phyloP scores from a whole-genome alignment of 2,329 filamentous ascomycete genomes.

The Pseudogymnoascus sp. region DNA sequence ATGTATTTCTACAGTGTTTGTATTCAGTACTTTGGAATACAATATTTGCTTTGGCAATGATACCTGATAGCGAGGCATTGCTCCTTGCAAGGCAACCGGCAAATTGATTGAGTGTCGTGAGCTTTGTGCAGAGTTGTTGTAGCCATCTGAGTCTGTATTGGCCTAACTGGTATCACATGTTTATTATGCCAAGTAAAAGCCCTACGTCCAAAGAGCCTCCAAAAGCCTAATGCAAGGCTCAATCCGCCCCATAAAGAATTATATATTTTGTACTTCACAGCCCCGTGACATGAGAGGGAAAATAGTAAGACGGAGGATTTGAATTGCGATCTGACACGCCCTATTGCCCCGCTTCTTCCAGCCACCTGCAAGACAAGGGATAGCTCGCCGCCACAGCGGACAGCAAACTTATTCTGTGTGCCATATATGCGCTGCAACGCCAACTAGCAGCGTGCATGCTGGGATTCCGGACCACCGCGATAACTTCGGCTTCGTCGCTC shows the following conservation, averaged over 20 bases:
- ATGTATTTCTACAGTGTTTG: neutral
- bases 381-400: neutral
- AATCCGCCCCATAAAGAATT: neutral
- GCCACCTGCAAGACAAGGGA: neutral
- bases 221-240: neutral
- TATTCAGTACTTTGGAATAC: neutral
- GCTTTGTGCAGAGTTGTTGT: neutral
- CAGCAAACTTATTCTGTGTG: neutral
- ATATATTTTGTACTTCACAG: neutral
- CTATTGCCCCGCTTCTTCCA: neutral
- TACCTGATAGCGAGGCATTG: neutral
- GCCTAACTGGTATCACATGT: neutral
- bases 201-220: neutral
- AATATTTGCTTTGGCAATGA: neutral
- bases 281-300: neutral
- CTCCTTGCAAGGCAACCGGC: neutral
- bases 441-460: neutral
- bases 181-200: neutral
- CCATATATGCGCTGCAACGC: neutral
- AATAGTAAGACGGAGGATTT: neutral
- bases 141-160: neutral
- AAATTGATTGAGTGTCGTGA: neutral
- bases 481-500: neutral
- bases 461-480: neutral
- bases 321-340: neutral